Conservation (phyloP, 2,329 filamentous ascomycete genomes). For the Beauveria caledonica region DNA sequence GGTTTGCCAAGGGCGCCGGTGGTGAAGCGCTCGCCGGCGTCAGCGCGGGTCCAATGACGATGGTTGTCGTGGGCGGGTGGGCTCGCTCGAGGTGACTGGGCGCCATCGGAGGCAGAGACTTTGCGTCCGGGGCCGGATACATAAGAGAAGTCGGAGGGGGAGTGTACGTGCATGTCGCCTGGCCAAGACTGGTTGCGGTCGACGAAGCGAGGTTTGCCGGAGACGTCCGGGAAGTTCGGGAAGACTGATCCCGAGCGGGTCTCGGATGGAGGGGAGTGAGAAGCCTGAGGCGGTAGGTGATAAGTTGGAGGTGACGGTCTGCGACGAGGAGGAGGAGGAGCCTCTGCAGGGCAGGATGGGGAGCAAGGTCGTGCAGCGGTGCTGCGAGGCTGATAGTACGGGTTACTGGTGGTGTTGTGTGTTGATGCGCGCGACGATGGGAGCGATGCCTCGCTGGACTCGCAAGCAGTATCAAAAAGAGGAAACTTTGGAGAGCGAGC, state of each 20-base stretch:
- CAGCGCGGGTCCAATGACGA: background rate
- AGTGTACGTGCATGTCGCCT: background rate
- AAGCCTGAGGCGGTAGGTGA: background rate
- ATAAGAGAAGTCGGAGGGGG: background rate
- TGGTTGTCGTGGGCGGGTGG: background rate
- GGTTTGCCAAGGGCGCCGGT: background rate
- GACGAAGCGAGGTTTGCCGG: background rate
- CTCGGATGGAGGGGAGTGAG: background rate
- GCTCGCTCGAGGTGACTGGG: background rate
- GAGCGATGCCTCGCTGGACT: background rate
- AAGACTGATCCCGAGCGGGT: background rate
- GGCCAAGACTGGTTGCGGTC: constrained; percentile 5
- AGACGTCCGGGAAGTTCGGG: background rate
- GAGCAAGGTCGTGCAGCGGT: background rate
- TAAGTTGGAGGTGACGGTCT: background rate
- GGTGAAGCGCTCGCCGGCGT: constrained; percentile 1
- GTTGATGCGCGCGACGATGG: background rate
- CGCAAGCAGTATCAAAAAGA: background rate
- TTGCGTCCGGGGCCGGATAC: background rate
- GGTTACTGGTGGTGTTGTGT: constrained; percentile 19
- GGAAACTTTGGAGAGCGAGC: background rate
- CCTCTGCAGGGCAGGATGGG: background rate
- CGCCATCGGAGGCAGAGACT: background rate
- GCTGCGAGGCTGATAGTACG: constrained; percentile 25
- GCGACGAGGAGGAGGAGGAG: background rate